These are phyloP conservation scores for Boletus subluridellus DNA, from an alignment of 1,284 basidiomycete genomes.

Conservation along the genomic window DNA sequence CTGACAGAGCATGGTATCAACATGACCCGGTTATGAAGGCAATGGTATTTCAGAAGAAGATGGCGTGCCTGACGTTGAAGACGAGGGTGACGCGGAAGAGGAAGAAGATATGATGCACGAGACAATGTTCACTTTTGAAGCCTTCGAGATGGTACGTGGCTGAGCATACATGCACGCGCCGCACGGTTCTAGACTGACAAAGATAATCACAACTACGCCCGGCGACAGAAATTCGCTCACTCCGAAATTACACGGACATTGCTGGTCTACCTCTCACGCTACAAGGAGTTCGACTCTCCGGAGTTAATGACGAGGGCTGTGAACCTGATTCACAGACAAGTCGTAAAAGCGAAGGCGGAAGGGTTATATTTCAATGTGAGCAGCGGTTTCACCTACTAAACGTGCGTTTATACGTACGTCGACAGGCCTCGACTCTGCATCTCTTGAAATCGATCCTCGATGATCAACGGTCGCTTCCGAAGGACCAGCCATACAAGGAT, in stretches of 20 bases:
- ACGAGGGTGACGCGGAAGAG: slow-evolving; percentile 55
- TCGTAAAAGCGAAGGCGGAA: slow-evolving; percentile 84
- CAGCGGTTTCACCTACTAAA: slow-evolving; percentile 6
- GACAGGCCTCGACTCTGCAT: slow-evolving; percentile 78
- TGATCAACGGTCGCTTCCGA: slow-evolving; percentile 71
- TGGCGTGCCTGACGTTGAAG: slow-evolving; percentile 63
- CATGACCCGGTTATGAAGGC: slow-evolving; percentile 24
- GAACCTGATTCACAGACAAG: slow-evolving; percentile 83
- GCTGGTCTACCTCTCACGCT: slow-evolving; percentile 74
- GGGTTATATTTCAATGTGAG: slow-evolving; percentile 88
- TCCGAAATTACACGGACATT: slow-evolving; percentile 80
- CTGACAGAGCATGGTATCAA: slow-evolving; percentile 12
- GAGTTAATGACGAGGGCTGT: slow-evolving; percentile 87
- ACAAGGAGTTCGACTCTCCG: slow-evolving; percentile 72
- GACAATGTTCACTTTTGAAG: slow-evolving; percentile 85
- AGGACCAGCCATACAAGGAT: slow-evolving; percentile 77
- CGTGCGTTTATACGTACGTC: slow-evolving; percentile 21
- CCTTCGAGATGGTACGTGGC: slow-evolving; percentile 75
- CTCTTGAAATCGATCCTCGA: slow-evolving; percentile 82
- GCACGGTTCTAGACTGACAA: slow-evolving; percentile 16
- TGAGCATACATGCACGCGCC: slow-evolving; percentile 16
- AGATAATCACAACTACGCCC: slow-evolving; percentile 16
- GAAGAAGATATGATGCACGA: slow-evolving; percentile 70
- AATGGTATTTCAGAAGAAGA: slow-evolving; percentile 51
- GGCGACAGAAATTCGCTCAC: slow-evolving; percentile 73